Evolutionary conservation across 139 green algal species (phyloP).

Genomic region (Parachlorella kessleri): DNA sequence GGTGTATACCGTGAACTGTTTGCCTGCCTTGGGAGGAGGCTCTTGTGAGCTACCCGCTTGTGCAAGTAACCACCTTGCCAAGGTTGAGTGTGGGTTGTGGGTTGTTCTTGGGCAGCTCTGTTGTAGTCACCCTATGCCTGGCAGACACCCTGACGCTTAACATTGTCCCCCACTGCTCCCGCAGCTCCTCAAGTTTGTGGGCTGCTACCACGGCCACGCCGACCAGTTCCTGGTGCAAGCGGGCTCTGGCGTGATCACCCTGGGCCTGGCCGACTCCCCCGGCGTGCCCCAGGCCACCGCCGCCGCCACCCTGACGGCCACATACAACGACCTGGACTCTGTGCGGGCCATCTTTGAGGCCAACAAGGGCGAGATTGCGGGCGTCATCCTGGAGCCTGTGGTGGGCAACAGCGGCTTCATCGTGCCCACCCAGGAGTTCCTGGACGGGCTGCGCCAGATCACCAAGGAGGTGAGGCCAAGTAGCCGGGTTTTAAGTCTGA

Average conservation of each 20-base stretch:
- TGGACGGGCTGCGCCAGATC: constrained; percentile 91
- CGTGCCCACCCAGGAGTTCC: constrained; percentile 87
- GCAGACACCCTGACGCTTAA: too few species aligned
- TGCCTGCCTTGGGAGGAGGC: too few species aligned
- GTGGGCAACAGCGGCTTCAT: constrained; percentile 99
- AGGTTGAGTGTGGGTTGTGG: too few species aligned
- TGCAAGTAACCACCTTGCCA: too few species aligned
- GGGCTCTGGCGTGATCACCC: constrained; percentile 92
- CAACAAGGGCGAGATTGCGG: constrained; percentile 97
- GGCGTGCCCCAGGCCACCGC: constrained; percentile 76
- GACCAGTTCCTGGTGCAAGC: constrained; percentile 97
- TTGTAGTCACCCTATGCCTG: too few species aligned
- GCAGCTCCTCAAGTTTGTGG: constrained; percentile 96
- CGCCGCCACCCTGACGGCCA: constrained; percentile 69
- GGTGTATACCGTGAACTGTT: too few species aligned
- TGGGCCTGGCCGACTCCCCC: constrained; percentile 98
- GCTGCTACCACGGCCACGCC: constrained; percentile 99
- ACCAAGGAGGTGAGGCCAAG: constrained; percentile 12
- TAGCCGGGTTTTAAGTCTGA: too few species aligned
- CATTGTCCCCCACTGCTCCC: too few species aligned
- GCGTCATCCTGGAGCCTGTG: constrained; percentile 98
- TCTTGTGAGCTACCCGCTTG: too few species aligned
- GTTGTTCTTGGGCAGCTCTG: too few species aligned
- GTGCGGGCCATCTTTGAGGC: constrained; percentile 82
- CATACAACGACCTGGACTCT: constrained; percentile 82